These are phyloP conservation scores for Colletotrichum horii DNA, from an alignment of 2,329 filamentous ascomycete genomes.

Conservation along the genomic window DNA sequence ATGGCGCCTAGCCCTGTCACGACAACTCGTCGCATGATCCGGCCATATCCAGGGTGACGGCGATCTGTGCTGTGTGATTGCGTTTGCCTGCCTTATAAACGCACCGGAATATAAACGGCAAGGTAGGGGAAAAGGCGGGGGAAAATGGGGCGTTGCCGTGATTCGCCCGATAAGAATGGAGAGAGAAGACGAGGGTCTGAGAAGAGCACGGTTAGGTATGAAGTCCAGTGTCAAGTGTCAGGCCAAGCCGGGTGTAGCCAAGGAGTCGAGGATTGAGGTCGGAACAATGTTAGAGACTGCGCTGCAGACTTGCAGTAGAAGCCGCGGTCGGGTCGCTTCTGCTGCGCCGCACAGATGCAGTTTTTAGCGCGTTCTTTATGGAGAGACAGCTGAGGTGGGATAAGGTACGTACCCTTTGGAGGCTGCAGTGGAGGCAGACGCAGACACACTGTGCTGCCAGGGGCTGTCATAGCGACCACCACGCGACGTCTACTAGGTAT, in stretches of 20 bases:
- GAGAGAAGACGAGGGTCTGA: neutral
- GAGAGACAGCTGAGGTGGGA: neutral
- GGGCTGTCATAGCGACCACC: constrained; percentile 2
- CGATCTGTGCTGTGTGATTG: constrained; percentile 7
- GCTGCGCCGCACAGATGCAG: constrained; percentile 16
- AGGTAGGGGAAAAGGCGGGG: neutral
- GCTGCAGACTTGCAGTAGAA: neutral
- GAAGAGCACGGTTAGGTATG: neutral
- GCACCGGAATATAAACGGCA: neutral
- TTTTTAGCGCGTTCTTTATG: constrained; percentile 8
- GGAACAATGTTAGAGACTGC: constrained; percentile 12
- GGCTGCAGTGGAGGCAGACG: neutral
- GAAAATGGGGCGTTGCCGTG: neutral
- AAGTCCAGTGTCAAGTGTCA: neutral
- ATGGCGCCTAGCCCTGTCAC: constrained; percentile 84
- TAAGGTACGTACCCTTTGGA: neutral
- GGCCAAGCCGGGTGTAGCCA: neutral
- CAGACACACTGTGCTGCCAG: constrained; percentile 7
- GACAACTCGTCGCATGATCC: constrained; percentile 73
- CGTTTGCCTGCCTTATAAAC: neutral
- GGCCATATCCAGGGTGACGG: constrained; percentile 40
- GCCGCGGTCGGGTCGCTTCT: constrained; percentile 1
- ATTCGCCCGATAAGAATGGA: neutral
- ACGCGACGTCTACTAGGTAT: too few relatives aligned
- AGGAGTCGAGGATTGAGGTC: constrained; percentile 2